These are phyloP conservation scores for Petunia hybrid DNA, from an alignment of 305 asterid species.

Conservation along the genomic window DNA sequence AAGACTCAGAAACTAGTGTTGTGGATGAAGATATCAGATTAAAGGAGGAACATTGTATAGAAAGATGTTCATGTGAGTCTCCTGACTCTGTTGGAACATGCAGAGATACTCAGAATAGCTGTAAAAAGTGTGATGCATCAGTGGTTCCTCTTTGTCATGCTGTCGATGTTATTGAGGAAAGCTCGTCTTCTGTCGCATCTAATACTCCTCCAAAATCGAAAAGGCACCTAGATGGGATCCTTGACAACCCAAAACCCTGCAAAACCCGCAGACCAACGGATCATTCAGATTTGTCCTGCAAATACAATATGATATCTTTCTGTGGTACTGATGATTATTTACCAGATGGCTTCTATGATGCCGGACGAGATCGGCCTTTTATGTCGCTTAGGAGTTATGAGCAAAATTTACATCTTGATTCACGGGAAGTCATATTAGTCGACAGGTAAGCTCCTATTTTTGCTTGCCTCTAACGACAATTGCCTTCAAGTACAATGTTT, in stretches of 20 bases:
- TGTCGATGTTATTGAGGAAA: constrained; percentile 51
- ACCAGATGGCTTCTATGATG: constrained; percentile 96
- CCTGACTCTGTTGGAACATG: constrained; percentile 36
- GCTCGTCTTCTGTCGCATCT: constrained; percentile 52
- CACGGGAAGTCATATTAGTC: constrained; percentile 87
- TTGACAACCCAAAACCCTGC: constrained; percentile 87
- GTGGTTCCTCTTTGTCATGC: constrained; percentile 52
- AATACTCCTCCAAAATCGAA: constrained; percentile 60
- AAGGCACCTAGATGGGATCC: constrained; percentile 83
- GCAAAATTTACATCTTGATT: constrained; percentile 53
- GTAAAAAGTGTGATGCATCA: constrained; percentile 43
- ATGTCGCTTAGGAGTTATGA: constrained; percentile 68
- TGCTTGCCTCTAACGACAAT: constrained; percentile 28
- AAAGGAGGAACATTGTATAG: constrained; percentile 32
- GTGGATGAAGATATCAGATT: constrained; percentile 44
- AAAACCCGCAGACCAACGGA: constrained; percentile 77
- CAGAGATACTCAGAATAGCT: constrained; percentile 42
- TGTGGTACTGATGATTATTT: constrained; percentile 75
- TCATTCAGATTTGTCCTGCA: constrained; percentile 63
- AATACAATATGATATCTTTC: constrained; percentile 74
- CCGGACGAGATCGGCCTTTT: constrained; percentile 95
- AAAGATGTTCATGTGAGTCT: constrained; percentile 44
- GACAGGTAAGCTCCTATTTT: constrained; percentile 60
- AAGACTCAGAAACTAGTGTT: constrained; percentile 38
- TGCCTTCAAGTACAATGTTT: constrained; percentile 28